Evolutionary conservation across 495 filamentous ascomycete species (phyloP), one percentile per base, ranked within the genome.

Genomic region (Xylaria curta): DNA sequence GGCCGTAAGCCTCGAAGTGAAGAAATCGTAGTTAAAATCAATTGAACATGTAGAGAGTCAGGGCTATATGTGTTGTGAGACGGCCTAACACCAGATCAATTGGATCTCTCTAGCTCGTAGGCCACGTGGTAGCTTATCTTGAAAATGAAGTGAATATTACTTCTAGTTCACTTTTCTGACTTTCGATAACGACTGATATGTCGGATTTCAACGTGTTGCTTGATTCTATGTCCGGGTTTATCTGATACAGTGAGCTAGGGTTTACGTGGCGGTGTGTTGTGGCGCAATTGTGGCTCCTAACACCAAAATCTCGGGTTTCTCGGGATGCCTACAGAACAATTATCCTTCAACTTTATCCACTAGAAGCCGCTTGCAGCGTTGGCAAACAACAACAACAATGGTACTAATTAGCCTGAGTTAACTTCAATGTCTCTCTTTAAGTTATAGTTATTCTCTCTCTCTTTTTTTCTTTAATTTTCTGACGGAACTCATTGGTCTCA

Each of bases 361-460:
- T 8, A 38, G 36, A 38, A 38, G 36, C 8, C 33, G 6, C 33
- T 36, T 8, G 36, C 8, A 38, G 6, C 8, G 36, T 38, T 38
- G 36, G 36, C 36, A 38, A 38, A 8, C n/a, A 24, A 17, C 31
- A 15, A 46, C 40, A 68, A 59, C 66, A 36, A 68, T 68, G 66
- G 33, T 68, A 10, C n/a, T 33, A 8, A 12, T 31, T n/a, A 42
- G 21, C 33, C 19, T 36, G 17, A 12, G 56, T 13, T 60, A 19
- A 46, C 19, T 59, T 38, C 42, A 24, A 19, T 68, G 66, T 68
- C 51, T 31, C 21, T 68, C 53, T 28, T 68, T 68, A 60, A 59
- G 12, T 68, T 60, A 15, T 68, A 13, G 21, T 44, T 58, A 21
- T 38, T 38, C 51, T 60, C 6, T 24, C 33, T 60, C 44, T 7